Evolutionary conservation across 1,284 basidiomycete genomes (phyloP).

Genomic region (Cutaneotrichosporon dermatis): DNA sequence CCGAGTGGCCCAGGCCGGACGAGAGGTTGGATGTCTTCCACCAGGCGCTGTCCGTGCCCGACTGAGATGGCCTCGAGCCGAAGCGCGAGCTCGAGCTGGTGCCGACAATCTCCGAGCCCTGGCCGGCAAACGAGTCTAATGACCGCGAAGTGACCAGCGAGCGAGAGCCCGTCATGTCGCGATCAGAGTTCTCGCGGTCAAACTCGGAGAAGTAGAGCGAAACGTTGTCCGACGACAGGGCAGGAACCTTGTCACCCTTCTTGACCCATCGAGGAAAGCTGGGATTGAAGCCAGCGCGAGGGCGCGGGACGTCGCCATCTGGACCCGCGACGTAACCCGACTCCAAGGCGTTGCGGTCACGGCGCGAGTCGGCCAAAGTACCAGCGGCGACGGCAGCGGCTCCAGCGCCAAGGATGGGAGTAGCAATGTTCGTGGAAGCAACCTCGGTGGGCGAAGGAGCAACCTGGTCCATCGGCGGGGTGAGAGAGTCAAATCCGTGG

Average conservation of each 20-base stretch:
- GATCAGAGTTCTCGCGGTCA: neutral
- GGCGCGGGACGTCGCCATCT: constrained; percentile 23
- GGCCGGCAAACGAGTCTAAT: constrained; percentile 17
- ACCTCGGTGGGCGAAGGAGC: neutral
- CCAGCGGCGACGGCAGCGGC: neutral
- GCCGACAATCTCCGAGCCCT: constrained; percentile 11
- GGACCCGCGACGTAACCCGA: neutral
- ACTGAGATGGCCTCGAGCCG: neutral
- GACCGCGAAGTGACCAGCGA: constrained; percentile 4
- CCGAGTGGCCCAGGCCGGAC: neutral
- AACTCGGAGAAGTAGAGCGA: constrained; percentile 20
- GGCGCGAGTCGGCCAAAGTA: too few relatives aligned
- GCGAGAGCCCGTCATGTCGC: neutral
- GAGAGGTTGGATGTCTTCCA: constrained; percentile 1
- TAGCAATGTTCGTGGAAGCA: neutral
- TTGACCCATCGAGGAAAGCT: constrained; percentile 41
- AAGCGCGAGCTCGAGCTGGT: neutral
- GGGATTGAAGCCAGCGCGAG: constrained; percentile 44
- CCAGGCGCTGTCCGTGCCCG: neutral
- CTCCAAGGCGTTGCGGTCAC: too few relatives aligned
- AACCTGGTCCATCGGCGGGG: neutral
- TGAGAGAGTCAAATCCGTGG: neutral
- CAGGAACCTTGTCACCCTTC: constrained; percentile 13
- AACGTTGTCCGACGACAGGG: constrained; percentile 35
- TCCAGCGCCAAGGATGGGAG: neutral